Evolutionary conservation across 345 rosid species (phyloP), one percentile per base, ranked within the genome.

Genomic region (Eutrema yunnanense): DNA sequence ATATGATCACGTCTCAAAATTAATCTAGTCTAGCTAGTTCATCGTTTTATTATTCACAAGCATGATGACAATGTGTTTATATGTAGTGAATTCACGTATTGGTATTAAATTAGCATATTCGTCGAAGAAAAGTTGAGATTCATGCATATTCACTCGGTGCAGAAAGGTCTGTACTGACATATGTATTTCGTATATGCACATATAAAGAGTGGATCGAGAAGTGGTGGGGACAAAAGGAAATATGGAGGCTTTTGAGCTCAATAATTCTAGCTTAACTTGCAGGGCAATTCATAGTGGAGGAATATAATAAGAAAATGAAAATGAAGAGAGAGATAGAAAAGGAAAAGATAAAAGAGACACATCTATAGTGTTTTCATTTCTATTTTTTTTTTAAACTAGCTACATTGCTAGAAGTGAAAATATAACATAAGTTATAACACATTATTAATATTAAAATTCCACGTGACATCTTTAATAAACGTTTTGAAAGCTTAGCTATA

Each of bases 171-270:
- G n/a, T n/a, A n/a, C n/a, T n/a, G n/a, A n/a, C n/a, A n/a, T n/a
- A n/a, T n/a, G n/a, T n/a, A 46, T 44, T 32, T 73, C 2, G n/a
- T 38, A 5, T 58, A n/a, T 29, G 27, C 37, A 47, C 40, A 66
- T 11, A 30, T 32, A 52, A 60, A 67, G 48, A 67, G 69, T 59
- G 69, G 51, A 44, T 75, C 36, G 36, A 37, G 27, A 75, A 75
- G 79, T 75, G 73, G 73, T 67, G 73, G 73, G 79, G 69, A 52
- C 79, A 61, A 67, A 75, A 75, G 63, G 40, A 44, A 67, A 74
- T 34, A 43, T 43, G 62, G 13, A 49, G 62, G 69, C 78, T 74
- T 74, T 75, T 61, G 63, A 52, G 69, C 63, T 67, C 79, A 75
- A 75, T 75, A 26, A 75, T 75, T 75, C 30, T 68, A 68, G 54